Conservation (phyloP, 176 grass and related monocot species). For the Rhipidocladum racemiflorum region DNA sequence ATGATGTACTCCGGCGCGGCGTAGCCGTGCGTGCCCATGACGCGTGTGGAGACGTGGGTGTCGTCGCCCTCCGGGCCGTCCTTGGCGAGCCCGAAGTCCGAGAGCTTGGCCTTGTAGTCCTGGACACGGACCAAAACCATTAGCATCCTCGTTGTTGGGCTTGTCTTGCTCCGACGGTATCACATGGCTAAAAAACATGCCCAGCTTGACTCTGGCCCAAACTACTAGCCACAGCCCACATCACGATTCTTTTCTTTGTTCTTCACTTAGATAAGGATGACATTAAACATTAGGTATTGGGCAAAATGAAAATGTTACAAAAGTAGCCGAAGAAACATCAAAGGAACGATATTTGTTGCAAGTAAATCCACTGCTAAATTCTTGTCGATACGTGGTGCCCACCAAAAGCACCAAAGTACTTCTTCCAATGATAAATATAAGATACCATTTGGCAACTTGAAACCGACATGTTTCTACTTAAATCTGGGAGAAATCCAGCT, state of each 20-base stretch:
- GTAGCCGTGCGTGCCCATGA: constrained; percentile 90
- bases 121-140: background rate
- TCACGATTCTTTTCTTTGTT: background rate
- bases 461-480: too few relatives aligned
- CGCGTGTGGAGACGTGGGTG: constrained; percentile 82
- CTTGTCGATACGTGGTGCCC: background rate
- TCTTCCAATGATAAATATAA: too few relatives aligned
- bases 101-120: constrained; percentile 82
- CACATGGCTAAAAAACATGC: too few relatives aligned
- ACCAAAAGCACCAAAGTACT: background rate
- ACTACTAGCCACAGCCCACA: background rate
- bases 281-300: background rate
- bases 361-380: background rate
- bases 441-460: too few relatives aligned
- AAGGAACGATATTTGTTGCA: too few relatives aligned
- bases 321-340: background rate
- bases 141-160: background rate
- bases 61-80: constrained; percentile 84
- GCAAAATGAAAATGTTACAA: background rate
- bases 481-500: too few relatives aligned
- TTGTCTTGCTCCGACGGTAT: background rate
- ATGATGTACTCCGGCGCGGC: constrained; percentile 97
- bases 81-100: constrained; percentile 91
- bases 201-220: background rate
- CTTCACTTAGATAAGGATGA: background rate